Conservation (phyloP, 176 grass and related monocot genomes). For the Zoysia japonica region DNA sequence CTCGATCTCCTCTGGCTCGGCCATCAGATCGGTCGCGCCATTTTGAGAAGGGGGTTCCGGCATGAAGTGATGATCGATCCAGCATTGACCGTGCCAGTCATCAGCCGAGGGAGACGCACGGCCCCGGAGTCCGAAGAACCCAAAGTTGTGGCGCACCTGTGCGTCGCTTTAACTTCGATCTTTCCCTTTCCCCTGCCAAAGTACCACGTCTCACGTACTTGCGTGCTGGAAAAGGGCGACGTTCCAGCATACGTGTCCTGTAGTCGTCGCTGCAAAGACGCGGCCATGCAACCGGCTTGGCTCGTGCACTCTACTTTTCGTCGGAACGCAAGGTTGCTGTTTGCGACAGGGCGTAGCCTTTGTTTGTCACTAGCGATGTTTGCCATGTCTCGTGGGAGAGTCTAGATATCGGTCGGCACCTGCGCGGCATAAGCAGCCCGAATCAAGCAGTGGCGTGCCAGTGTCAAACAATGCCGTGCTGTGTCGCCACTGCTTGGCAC, state of each 20-base stretch:
- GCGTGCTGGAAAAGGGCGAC: constrained; percentile 33
- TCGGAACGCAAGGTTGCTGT: neutral
- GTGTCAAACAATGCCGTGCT: neutral
- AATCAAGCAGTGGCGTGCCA: constrained; percentile 4
- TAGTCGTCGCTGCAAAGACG: constrained; percentile 4
- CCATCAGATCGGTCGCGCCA: neutral
- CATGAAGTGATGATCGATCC: neutral
- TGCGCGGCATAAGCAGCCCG: constrained; percentile 12
- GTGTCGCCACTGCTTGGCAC: neutral
- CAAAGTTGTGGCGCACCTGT: constrained; percentile 29
- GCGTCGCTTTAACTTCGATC: constrained; percentile 5
- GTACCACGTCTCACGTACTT: constrained; percentile 2
- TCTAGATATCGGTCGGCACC: constrained; percentile 25
- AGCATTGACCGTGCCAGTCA: constrained; percentile 35
- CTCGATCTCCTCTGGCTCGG: neutral
- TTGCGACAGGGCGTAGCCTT: neutral
- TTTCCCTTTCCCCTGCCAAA: constrained; percentile 28
- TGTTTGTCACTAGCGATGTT: neutral
- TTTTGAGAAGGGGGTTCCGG: neutral
- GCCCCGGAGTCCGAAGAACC: neutral
- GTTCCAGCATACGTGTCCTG: neutral
- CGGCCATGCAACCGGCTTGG: neutral
- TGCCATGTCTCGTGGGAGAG: constrained; percentile 4
- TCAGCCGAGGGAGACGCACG: constrained; percentile 7
- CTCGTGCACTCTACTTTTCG: constrained; percentile 7